Evolutionary conservation across 2,329 filamentous ascomycete species (phyloP).

Genomic region (Verticillium dahliae): DNA sequence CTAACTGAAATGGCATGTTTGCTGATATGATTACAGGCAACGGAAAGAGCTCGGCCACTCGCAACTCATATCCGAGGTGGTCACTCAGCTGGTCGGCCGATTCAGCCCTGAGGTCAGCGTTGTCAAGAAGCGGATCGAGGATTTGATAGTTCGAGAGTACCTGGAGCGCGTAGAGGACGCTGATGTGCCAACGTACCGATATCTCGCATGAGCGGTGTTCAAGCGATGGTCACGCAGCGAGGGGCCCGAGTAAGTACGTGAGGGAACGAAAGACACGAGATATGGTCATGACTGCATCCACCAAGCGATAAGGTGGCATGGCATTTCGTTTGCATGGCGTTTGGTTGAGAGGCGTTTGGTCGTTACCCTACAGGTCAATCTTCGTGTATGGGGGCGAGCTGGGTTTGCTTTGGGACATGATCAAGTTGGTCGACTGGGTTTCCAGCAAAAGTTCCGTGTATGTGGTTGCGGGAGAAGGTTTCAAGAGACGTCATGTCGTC

Average conservation of each 20-base stretch:
- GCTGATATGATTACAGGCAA: conserved; percentile 45
- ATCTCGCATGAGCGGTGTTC: conserved; percentile 51
- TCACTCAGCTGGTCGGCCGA: conserved; percentile 59
- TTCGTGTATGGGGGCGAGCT: background rate
- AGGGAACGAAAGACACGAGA: background rate
- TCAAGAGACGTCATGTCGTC: too few species aligned
- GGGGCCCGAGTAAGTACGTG: background rate
- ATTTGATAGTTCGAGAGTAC: conserved; percentile 70
- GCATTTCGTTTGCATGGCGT: background rate
- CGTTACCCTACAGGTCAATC: background rate
- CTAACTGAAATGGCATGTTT: background rate
- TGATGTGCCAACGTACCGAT: conserved; percentile 60
- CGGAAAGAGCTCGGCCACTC: conserved; percentile 66
- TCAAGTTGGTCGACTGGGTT: background rate
- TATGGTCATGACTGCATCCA: background rate
- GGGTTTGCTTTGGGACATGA: background rate
- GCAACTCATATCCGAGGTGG: conserved; percentile 64
- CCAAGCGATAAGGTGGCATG: background rate
- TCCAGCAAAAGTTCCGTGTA: background rate
- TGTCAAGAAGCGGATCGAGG: conserved; percentile 77
- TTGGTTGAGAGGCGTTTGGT: background rate
- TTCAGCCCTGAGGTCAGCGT: conserved; percentile 73
- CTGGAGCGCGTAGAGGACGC: conserved; percentile 66
- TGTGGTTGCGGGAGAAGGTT: background rate
- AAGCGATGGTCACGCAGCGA: background rate